Evolutionary conservation across 768 basidiomycete species (phyloP).

Genomic region (Pholiota molesta): DNA sequence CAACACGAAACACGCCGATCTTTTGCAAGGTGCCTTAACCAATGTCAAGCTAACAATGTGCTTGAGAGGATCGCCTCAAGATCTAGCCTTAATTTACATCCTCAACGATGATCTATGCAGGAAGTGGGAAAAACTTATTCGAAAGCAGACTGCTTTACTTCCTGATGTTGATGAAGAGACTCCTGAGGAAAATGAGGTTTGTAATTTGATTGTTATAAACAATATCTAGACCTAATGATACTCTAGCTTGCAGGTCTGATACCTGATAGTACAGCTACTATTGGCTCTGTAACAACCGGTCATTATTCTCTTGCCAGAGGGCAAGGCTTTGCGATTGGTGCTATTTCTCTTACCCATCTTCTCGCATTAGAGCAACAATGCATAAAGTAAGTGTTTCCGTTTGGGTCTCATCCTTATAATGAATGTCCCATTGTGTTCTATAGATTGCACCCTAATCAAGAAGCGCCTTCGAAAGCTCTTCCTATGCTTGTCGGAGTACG

Average conservation of each 20-base stretch:
- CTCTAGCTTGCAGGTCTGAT: slow-evolving; percentile 47
- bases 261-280: slow-evolving; percentile 47
- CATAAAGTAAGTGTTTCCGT: slow-evolving; percentile 29
- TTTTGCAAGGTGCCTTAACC: slow-evolving; percentile 67
- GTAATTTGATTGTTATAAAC: neutral
- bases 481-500: slow-evolving; percentile 65
- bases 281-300: slow-evolving; percentile 88
- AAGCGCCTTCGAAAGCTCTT: slow-evolving; percentile 24
- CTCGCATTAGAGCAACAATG: slow-evolving; percentile 56
- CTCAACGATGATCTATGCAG: slow-evolving; percentile 57
- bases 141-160: slow-evolving; percentile 16
- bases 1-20: slow-evolving; percentile 37
- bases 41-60: slow-evolving; percentile 64
- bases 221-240: neutral
- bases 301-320: slow-evolving; percentile 82
- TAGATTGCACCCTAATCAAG: slow-evolving; percentile 32
- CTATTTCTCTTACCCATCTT: slow-evolving; percentile 59
- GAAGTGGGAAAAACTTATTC: slow-evolving; percentile 44
- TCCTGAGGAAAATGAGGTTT: slow-evolving; percentile 31
- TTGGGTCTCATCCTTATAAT: neutral
- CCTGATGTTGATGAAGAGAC: slow-evolving; percentile 27
- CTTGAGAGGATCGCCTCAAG: slow-evolving; percentile 71
- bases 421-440: neutral
- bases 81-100: slow-evolving; percentile 73
- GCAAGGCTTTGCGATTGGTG: slow-evolving; percentile 76